Evolutionary conservation across 2,329 filamentous ascomycete species (phyloP).

Genomic region (Fusarium algeriense): DNA sequence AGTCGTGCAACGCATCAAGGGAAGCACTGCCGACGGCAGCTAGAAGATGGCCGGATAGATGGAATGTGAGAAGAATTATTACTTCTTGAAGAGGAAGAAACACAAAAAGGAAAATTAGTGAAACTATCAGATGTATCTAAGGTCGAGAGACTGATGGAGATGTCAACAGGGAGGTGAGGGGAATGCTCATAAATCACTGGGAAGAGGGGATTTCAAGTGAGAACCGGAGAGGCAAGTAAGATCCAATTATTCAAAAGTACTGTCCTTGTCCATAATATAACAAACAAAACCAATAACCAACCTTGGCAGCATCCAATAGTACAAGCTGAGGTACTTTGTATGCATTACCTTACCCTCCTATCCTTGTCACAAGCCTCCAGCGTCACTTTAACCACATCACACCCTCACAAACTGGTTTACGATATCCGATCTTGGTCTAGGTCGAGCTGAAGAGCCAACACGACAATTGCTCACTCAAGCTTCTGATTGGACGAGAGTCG

Average conservation of each 20-base stretch:
- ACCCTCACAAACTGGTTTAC: constrained; percentile 19
- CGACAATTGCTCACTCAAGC: not conserved
- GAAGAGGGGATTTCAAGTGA: constrained; percentile 10
- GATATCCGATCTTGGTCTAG: constrained; percentile 25
- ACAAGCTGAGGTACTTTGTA: not conserved
- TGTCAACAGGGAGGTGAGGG: not conserved
- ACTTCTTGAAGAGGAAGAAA: not conserved
- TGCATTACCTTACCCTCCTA: constrained; percentile 4
- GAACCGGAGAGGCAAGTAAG: not conserved
- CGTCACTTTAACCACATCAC: constrained; percentile 30
- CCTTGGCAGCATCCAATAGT: constrained; percentile 7
- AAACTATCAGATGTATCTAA: not conserved
- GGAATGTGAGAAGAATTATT: constrained; percentile 22
- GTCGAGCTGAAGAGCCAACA: constrained; percentile 1
- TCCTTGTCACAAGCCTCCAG: constrained; percentile 28
- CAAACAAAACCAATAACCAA: not conserved
- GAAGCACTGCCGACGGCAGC: constrained; percentile 20
- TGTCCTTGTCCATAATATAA: not conserved
- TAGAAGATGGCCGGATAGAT: constrained; percentile 13
- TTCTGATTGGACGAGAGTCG: constrained; percentile 4
- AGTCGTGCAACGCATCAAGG: constrained; percentile 32
- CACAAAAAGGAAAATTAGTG: not conserved
- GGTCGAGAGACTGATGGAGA: not conserved
- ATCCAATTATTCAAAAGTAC: not conserved
- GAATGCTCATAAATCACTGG: constrained; percentile 1